Conservation (phyloP, 176 grass and related monocot species). For the Neostapfia colusana region DNA sequence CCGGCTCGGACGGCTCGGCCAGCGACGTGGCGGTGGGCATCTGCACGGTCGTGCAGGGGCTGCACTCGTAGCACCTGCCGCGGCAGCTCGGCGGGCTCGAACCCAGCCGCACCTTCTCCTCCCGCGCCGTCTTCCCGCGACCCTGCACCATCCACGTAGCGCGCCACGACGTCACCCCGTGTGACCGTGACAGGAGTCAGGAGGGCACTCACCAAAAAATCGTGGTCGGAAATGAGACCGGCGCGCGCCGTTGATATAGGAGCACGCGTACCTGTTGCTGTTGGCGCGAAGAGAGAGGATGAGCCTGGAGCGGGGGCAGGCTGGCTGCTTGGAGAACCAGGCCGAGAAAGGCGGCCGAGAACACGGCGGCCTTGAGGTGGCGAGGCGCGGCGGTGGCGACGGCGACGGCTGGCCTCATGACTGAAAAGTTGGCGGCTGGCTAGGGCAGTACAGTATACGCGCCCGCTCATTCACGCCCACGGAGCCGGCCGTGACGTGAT, state of each 20-base stretch:
- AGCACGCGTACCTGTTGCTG: slow-evolving; percentile 28
- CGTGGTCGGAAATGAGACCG: not conserved
- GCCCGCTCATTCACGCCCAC: slow-evolving; percentile 24
- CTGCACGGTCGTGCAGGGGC: slow-evolving; percentile 72
- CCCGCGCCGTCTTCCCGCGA: slow-evolving; percentile 15
- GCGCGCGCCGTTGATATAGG: not conserved
- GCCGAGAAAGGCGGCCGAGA: slow-evolving; percentile 14
- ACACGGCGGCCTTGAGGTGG: slow-evolving; percentile 17
- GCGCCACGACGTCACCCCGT: not conserved
- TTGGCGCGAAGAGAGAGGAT: not conserved
- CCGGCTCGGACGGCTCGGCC: not conserved
- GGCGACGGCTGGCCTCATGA: slow-evolving; percentile 42
- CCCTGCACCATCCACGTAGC: not conserved
- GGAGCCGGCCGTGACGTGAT: slow-evolving; percentile 6
- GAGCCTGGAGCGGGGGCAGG: not conserved
- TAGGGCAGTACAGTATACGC: not conserved
- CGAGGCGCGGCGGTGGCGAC: not conserved
- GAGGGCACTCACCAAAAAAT: not conserved
- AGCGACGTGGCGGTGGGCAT: slow-evolving; percentile 49
- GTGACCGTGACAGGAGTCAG: too few relatives aligned
- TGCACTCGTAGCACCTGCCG: slow-evolving; percentile 69
- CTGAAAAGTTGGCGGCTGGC: not conserved
- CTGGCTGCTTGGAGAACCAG: slow-evolving; percentile 10
- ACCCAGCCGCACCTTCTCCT: slow-evolving; percentile 66
- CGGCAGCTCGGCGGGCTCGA: slow-evolving; percentile 81